Evolutionary conservation across 768 basidiomycete genomes (phyloP), one percentile per base, ranked within the genome.

Genomic region (Pholiota molesta): DNA sequence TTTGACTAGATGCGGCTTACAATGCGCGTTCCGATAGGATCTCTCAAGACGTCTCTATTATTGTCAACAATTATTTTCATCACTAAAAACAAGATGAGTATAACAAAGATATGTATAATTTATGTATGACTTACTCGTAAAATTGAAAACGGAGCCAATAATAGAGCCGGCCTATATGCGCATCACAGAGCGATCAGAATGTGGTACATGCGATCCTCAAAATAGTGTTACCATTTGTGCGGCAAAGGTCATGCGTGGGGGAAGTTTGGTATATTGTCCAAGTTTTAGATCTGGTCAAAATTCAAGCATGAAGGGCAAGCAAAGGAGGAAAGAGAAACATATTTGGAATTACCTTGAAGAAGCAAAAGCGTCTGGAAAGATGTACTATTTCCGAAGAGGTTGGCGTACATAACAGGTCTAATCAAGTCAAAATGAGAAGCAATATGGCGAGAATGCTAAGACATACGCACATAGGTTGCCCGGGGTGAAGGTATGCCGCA

Each of bases 221-320:
- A 16, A n/a, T 9, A 19, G 33, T 29, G 17, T 8, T 60, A 77
- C 74, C 76, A 86, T 75, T 67, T 89, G 88, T 14, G 84, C 84
- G 9, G 82, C 68, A 68, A 89, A 86, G 67, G 86, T 84, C 51
- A 81, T 78, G 8, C 87, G 83, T 9, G 88, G 86, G 13, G 88
- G 86, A 44, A 90, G 80, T 71, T 89, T 88, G 0, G 82, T 75
- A 68, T 86, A 85, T 71, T 90, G 87, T 26, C 86, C 89, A 56
- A 91, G 79, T 73, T 92, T 93, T 63, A 91, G 73, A 69, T 89
- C 86, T 59, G 14, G 44, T n/a, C n/a, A 45, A 5, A 19, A 21
- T 49, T 57, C 13, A 52, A 35, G 82, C 75, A 52, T 2, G 35
- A 17, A 62, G 26, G 26, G 26, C 1, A 65, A 17, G 16, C 13